Base-by-base conservation (phyloP, 768 basidiomycete species). In the Agrocybe praecox region DNA sequence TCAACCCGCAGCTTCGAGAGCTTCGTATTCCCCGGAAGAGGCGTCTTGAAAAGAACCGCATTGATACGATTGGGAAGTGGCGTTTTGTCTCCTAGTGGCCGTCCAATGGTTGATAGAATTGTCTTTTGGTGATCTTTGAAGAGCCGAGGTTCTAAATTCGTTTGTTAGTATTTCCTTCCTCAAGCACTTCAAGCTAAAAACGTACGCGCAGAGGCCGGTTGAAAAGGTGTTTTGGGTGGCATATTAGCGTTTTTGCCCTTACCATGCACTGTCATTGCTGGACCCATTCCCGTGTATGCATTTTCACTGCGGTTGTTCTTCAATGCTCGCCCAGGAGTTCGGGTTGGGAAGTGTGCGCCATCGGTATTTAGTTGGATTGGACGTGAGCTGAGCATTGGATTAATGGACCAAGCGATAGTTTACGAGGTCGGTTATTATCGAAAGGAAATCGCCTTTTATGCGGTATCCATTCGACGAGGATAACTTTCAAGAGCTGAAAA, bases 41-140 rank as follows among this genome's bases (percentile, higher is more conserved):
- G 76, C 21, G 71, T 77, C 51, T 74, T 73, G 58, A 67, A 73
- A 15, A 67, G 63, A 24, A 65, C 56, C 8, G 62, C 57, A 15
- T 61, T 69, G 29, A 71, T 72, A 34, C 88, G 85, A 66, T 91
- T 92, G 2, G 85, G 83, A 62, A 87, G 86, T 1, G 90, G 90
- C 1, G 90, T 92, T 71, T 89, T 91, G 73, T 92, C 90, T 22
- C 77, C 78, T 8, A 92, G 75, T 1, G 88, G 86, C 12, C 84
- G 81, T 6, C 69, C 63, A 32, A 53, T 64, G 14, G 69, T 66
- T 32, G 65, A 57, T 49, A 69, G 49, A 40, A 62, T 49, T 34
- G 44, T 53, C 47, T 66, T 62, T 36, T 65, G 59, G 51, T 58
- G 59, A 52, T 58, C 64, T 61, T 69, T 69, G 60, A 58, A 63